Evolutionary conservation across 768 basidiomycete species (phyloP), one percentile per base, ranked within the genome.

Genomic region (Calocybe gangraenosa): DNA sequence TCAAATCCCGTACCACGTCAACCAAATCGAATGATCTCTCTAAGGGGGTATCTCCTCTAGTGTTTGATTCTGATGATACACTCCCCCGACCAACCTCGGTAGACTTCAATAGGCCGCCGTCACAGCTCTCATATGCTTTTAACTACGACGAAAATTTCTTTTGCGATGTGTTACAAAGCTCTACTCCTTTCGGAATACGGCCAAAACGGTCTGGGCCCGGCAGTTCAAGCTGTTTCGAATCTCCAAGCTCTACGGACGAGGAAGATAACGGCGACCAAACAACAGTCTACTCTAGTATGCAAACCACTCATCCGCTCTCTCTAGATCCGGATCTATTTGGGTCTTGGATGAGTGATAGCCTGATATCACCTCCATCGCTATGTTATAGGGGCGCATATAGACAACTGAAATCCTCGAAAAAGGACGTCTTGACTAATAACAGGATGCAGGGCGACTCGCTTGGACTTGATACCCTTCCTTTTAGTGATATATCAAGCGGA

Each of bases 71-170:
- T 15, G 32, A 25, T 21, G 63, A 60, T 49, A 55, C 54, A 49
- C 50, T 55, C 21, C 46, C 54, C 25, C 60, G 65, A 28, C 51
- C 54, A n/a, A 41, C 45, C 15, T 22, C 38, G 18, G 55, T 69
- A 10, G 63, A 71, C 46, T 73, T 73, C 48, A 66, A 73, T 25
- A 52, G 71, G 13, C 66, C 69, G 17, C 71, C 69, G 6, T 73
- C 71, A 3, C 69, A 69, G 47, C 57, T 69, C 34, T 49, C 59
- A 9, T 59, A 51, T 47, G 53, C 42, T 18, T 21, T 48, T 34
- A 50, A 50, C 6, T 55, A 59, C 22, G 58, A 58, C 22, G 54
- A 51, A 17, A 50, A 48, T 17, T 49, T 53, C 17, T 58, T 53
- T 38, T 46, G 44, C 17, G 64, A 62, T 46, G 54, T 51, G 7